Evolutionary conservation across 352 stramenopile genomes (phyloP).

Genomic region (Pythium brachiatum): DNA sequence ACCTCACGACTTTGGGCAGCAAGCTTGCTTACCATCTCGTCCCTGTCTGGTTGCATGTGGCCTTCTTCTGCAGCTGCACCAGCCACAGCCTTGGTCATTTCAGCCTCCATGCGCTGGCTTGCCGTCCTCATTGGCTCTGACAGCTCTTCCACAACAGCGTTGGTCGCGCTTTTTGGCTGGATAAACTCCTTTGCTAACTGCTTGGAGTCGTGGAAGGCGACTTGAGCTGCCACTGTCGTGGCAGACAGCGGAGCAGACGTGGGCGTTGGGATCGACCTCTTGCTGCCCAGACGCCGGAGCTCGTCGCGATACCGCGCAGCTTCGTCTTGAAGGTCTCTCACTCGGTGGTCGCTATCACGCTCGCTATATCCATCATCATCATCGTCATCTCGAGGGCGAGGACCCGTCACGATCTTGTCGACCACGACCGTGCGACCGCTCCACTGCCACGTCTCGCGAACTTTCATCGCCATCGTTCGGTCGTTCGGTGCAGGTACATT

Average conservation of each 20-base stretch:
- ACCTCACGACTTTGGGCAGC: background rate
- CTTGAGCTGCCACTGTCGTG: conserved; percentile 7
- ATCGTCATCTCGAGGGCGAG: conserved; percentile 14
- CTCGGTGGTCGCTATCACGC: conserved; percentile 1
- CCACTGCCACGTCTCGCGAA: conserved; percentile 66
- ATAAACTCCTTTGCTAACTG: conserved; percentile 27
- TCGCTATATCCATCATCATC: conserved; percentile 12
- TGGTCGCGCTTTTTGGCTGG: conserved; percentile 12
- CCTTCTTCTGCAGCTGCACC: background rate
- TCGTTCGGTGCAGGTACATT: conserved; percentile 30
- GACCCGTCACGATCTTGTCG: conserved; percentile 58
- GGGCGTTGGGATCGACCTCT: background rate
- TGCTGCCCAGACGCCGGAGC: conserved; percentile 5
- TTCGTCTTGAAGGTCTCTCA: conserved; percentile 21
- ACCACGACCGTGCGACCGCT: conserved; percentile 54
- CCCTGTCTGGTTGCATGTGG: background rate
- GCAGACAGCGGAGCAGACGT: conserved; percentile 6
- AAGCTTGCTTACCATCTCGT: background rate
- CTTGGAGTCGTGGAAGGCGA: conserved; percentile 24
- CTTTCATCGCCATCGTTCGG: conserved; percentile 42
- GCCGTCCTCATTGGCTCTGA: conserved; percentile 21
- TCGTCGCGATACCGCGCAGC: conserved; percentile 18
- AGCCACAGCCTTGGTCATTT: conserved; percentile 21
- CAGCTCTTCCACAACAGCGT: conserved; percentile 9
- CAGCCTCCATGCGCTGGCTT: conserved; percentile 20